Evolutionary conservation across 352 stramenopile species (phyloP), one percentile per base, ranked within the genome.

Genomic region (Pythium aquatile): DNA sequence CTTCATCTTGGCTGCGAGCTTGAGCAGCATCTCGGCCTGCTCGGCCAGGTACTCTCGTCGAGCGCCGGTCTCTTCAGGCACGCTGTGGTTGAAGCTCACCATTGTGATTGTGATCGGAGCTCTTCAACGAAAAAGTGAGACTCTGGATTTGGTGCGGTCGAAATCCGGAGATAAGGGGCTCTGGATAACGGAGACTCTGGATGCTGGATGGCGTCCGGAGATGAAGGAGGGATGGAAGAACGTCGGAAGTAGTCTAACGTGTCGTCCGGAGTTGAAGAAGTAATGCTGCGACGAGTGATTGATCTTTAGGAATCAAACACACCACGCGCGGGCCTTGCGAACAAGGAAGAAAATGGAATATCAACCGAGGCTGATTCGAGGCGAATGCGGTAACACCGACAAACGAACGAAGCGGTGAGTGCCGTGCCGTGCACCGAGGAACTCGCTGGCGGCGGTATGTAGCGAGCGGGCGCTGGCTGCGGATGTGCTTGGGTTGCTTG

Each of bases 1-100:
- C 67, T 93, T 91, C 82, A 93, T 88, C 33, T 82, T 79, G 52
- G 83, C 84, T 9, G 84, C 84, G 17, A 93, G 68, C 2, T 81
- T 80, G 70, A 89, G 63, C 55, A 93, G 68, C 61, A 83, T 80
- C 63, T 90, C 79, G 59, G 88, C 82, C 49, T 79, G 77, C 65
- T 91, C 81, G 68, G 80, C 66, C 6, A 72, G 35, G 30, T 72
- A 65, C 55, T 72, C 66, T 37, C 66, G 66, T 11, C 66, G 66
- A n/a, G 59, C 60, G 17, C 42, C 53, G 42, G 46, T 61, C 60
- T 72, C 66, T 51, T 72, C 66, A 11, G 66, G 66, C 14, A 72
- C 66, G 28, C 37, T 62, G 55, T 72, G 66, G 56, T 72, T 72
- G 40, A 72, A 72, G 47, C 65, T 72, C 55, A 72, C 66, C 66